Percentiles rank a stretch among this genome's conserved stretches.
These are phyloP conservation scores for Helianthus tuberosus DNA, from an alignment of 129 eudicot species.

Conservation along the genomic window DNA sequence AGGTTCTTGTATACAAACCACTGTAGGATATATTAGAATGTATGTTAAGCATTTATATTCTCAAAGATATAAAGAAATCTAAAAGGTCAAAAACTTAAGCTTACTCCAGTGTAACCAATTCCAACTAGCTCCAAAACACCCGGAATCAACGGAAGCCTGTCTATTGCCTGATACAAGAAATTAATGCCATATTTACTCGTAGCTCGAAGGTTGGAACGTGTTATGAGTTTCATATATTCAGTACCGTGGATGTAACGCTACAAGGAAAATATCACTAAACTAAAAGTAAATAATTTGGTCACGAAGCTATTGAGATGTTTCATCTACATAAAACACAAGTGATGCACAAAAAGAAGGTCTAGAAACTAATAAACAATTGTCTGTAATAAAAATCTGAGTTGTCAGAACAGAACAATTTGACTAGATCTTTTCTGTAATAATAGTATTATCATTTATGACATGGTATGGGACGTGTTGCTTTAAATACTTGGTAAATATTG, in stretches of 20 bases:
- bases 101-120: constrained; percentile 94
- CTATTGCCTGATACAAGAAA: constrained; percentile 70
- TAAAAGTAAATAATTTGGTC: not conserved
- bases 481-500: too few species aligned
- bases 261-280: not conserved
- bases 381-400: too few species aligned
- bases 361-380: too few species aligned
- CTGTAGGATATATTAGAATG: constrained; percentile 40
- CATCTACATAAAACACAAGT: not conserved
- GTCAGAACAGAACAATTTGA: too few species aligned
- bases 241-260: not conserved
- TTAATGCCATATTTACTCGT: not conserved
- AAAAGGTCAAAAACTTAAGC: constrained; percentile 10
- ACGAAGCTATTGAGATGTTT: not conserved
- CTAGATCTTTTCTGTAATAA: too few species aligned
- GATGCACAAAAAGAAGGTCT: not conserved
- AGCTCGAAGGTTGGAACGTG: not conserved
- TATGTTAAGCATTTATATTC: not conserved
- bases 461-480: too few species aligned
- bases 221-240: not conserved
- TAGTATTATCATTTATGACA: too few species aligned
- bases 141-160: constrained; percentile 89
- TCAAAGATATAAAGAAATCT: not conserved
- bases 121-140: constrained; percentile 96
- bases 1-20: constrained; percentile 95